A percentile compares a stretch with the other conserved stretches of the same genome.
Evolutionary conservation across 371 early-diverging fungal species (phyloP).

Genomic region (Apophysomyces ossiformis): DNA sequence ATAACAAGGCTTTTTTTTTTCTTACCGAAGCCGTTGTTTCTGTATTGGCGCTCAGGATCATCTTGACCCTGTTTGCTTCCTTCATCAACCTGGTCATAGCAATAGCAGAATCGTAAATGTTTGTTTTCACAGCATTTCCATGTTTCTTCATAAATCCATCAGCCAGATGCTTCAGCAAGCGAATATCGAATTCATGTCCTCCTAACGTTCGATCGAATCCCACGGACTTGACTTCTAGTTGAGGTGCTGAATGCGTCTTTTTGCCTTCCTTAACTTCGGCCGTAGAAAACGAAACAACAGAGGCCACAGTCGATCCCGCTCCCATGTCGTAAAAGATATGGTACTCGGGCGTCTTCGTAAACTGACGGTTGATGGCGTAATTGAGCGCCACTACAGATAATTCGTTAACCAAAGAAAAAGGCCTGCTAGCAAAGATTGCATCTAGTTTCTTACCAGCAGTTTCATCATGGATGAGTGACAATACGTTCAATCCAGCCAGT

Average conservation of each 20-base stretch:
- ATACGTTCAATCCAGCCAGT: slow-evolving; percentile 85
- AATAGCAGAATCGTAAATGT: slow-evolving; percentile 61
- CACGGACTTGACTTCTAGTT: slow-evolving; percentile 80
- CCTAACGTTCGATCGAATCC: slow-evolving; percentile 89
- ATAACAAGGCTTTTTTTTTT: background rate
- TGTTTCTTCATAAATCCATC: slow-evolving; percentile 69
- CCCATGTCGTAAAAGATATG: slow-evolving; percentile 98
- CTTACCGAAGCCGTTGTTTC: slow-evolving; percentile 83
- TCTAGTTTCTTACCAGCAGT: slow-evolving; percentile 72
- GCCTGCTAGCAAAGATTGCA: background rate
- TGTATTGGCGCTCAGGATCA: slow-evolving; percentile 92
- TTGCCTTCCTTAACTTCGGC: slow-evolving; percentile 65
- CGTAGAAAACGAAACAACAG: slow-evolving; percentile 82
- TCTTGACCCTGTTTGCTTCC: slow-evolving; percentile 94
- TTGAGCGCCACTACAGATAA: slow-evolving; percentile 82
- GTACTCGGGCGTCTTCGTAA: slow-evolving; percentile 72
- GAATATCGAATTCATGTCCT: slow-evolving; percentile 85
- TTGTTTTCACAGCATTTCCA: slow-evolving; percentile 39
- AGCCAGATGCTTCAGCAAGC: slow-evolving; percentile 78
- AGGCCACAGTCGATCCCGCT: slow-evolving; percentile 90
- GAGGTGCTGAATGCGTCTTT: slow-evolving; percentile 59
- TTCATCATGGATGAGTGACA: slow-evolving; percentile 89
- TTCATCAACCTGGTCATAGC: slow-evolving; percentile 90
- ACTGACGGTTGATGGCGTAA: slow-evolving; percentile 82
- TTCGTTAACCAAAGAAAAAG: background rate